Evolutionary conservation across 2,329 filamentous ascomycete species (phyloP).

Genomic region (Monilinia fructicola): DNA sequence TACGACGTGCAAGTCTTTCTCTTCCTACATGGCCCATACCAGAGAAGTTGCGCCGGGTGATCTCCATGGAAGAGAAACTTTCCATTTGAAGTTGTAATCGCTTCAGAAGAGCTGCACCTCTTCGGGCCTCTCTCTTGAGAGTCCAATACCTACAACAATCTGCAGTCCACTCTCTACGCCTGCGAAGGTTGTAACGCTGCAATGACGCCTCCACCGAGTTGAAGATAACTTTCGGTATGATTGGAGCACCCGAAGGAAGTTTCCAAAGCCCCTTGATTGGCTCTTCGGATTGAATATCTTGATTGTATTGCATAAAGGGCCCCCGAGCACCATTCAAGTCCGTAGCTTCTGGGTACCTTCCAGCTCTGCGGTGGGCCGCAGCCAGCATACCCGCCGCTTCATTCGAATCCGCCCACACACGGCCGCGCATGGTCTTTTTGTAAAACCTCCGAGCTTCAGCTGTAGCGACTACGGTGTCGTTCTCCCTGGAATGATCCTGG

Average conservation of each 20-base stretch:
- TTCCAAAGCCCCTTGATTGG: constrained; percentile 79
- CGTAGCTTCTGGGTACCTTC: constrained; percentile 71
- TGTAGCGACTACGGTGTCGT: constrained; percentile 77
- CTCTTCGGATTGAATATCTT: constrained; percentile 41
- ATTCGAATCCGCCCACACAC: constrained; percentile 90
- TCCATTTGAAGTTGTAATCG: constrained; percentile 92
- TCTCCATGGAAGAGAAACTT: constrained; percentile 95
- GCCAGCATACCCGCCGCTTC: constrained; percentile 77
- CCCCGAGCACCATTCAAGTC: constrained; percentile 80
- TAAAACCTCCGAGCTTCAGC: constrained; percentile 86
- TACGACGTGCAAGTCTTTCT: constrained; percentile 73
- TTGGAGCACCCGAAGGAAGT: constrained; percentile 87
- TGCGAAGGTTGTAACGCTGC: constrained; percentile 77
- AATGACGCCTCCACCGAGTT: constrained; percentile 83
- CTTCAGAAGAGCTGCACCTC: constrained; percentile 89
- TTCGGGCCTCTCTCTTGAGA: constrained; percentile 85
- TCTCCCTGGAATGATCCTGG: constrained; percentile 81
- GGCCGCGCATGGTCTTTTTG: constrained; percentile 81
- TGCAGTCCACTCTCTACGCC: constrained; percentile 87
- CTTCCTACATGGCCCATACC: constrained; percentile 86
- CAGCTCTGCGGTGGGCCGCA: constrained; percentile 64
- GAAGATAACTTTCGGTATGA: constrained; percentile 86
- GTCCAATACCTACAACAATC: constrained; percentile 98
- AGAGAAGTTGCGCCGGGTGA: constrained; percentile 92
- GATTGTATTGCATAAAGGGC: constrained; percentile 63